Evolutionary conservation across 2,329 filamentous ascomycete genomes (phyloP).

Genomic region (Pezicula carpinea): DNA sequence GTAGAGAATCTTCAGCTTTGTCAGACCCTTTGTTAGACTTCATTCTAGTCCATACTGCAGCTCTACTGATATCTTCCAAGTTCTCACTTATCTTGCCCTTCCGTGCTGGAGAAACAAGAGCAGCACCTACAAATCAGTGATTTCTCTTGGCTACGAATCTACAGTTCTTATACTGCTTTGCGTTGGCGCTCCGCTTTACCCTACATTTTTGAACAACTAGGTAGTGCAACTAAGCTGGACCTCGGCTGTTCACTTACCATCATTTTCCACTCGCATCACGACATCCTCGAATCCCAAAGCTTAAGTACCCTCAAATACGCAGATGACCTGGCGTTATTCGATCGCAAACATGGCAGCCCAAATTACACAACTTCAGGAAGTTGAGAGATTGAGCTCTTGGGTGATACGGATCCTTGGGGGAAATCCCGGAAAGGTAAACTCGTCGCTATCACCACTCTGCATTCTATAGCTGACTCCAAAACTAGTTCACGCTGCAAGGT

Average conservation of each 20-base stretch:
- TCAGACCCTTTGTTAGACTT: too few species aligned
- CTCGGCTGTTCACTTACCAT: neutral
- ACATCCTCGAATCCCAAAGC: neutral
- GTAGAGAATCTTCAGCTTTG: too few species aligned
- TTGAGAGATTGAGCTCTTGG: conserved; percentile 71
- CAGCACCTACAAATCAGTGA: too few species aligned
- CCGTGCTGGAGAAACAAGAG: too few species aligned
- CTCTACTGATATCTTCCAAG: too few species aligned
- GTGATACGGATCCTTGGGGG: conserved; percentile 83
- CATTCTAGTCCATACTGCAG: too few species aligned
- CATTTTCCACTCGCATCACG: neutral
- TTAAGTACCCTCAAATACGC: neutral
- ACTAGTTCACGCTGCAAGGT: conserved; percentile 60
- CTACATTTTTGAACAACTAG: too few species aligned
- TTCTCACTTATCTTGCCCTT: too few species aligned
- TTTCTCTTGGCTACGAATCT: too few species aligned
- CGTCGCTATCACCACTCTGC: neutral
- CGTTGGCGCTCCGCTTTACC: too few species aligned
- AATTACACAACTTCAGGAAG: conserved; percentile 50
- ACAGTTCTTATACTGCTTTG: too few species aligned
- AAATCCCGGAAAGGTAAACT: conserved; percentile 78
- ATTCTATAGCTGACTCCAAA: neutral
- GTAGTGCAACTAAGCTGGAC: neutral
- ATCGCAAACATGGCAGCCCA: conserved; percentile 26
- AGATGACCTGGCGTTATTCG: neutral